Evolutionary conservation across 371 early-diverging fungal species (phyloP).

Genomic region (Syncephalastrum monosporum): DNA sequence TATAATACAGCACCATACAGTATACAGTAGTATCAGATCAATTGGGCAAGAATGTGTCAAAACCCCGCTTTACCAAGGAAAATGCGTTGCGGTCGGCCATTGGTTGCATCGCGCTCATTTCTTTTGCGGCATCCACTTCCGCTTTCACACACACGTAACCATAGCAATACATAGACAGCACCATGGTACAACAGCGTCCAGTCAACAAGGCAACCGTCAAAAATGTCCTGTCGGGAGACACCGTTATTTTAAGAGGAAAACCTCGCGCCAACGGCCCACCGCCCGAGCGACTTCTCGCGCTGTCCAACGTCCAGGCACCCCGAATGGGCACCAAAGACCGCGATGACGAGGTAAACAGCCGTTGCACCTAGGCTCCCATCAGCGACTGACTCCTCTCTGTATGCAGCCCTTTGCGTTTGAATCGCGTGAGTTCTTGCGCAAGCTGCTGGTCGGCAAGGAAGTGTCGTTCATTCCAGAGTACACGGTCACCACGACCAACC

Average conservation of each 20-base stretch:
- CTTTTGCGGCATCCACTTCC: too few species aligned
- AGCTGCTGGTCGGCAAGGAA: constrained; percentile 85
- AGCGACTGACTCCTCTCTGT: background rate
- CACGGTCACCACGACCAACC: constrained; percentile 49
- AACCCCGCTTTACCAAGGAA: background rate
- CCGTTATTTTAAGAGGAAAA: constrained; percentile 82
- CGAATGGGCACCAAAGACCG: constrained; percentile 80
- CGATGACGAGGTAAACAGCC: constrained; percentile 72
- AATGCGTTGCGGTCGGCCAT: constrained; percentile 9
- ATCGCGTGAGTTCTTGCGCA: constrained; percentile 87
- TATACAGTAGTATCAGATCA: too few species aligned
- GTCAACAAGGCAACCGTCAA: constrained; percentile 72
- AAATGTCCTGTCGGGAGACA: constrained; percentile 89
- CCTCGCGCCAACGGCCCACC: constrained; percentile 82
- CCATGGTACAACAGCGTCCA: constrained; percentile 17
- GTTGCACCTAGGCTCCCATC: too few species aligned
- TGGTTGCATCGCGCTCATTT: constrained; percentile 2
- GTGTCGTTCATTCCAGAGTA: constrained; percentile 85
- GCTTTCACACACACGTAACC: too few species aligned
- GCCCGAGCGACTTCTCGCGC: constrained; percentile 79
- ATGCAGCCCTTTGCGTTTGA: constrained; percentile 81
- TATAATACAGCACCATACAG: too few species aligned
- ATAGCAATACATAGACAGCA: too few species aligned
- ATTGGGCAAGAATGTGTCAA: too few species aligned
- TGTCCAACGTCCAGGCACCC: constrained; percentile 84